These are phyloP conservation scores for Lasiosphaeria hispida DNA, from an alignment of 495 filamentous ascomycete genomes.

Conservation along the genomic window DNA sequence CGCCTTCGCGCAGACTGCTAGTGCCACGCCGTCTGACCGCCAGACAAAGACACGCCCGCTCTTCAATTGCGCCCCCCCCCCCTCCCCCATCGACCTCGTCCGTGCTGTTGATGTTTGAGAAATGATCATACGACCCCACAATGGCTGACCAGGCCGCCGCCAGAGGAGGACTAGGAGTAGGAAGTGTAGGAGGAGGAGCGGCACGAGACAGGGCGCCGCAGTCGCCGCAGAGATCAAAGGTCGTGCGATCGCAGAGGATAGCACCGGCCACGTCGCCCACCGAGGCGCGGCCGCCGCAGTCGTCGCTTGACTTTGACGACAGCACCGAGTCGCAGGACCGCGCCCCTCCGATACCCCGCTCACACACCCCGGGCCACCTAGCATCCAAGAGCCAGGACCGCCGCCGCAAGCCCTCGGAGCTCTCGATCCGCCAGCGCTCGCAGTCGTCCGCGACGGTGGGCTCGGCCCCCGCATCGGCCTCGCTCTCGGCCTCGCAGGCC, in stretches of 20 bases:
- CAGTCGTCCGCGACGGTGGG: conserved; percentile 42
- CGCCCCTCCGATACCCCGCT: conserved; percentile 41
- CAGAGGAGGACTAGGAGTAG: conserved; percentile 24
- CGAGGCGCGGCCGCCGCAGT: conserved; percentile 22
- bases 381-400: conserved; percentile 48
- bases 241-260: conserved; percentile 44
- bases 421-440: conserved; percentile 48
- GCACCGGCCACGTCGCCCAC: conserved; percentile 29
- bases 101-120: conserved; percentile 20
- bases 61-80: not conserved
- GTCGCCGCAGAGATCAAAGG: conserved; percentile 34
- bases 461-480: conserved; percentile 26
- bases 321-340: conserved; percentile 26
- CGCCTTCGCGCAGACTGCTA: no score
- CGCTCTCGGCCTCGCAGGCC: conserved; percentile 26
- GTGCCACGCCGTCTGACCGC: not conserved
- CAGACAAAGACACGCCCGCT: not conserved
- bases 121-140: conserved; percentile 32
- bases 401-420: conserved; percentile 45
- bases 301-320: conserved; percentile 24
- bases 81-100: not conserved
- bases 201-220: conserved; percentile 28
- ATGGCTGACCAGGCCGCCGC: conserved; percentile 36
- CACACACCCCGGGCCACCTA: conserved; percentile 55
- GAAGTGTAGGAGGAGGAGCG: not conserved